These are phyloP conservation scores for Candida taoyuanica DNA, from an alignment of 805 yeast species.

Conservation along the genomic window DNA sequence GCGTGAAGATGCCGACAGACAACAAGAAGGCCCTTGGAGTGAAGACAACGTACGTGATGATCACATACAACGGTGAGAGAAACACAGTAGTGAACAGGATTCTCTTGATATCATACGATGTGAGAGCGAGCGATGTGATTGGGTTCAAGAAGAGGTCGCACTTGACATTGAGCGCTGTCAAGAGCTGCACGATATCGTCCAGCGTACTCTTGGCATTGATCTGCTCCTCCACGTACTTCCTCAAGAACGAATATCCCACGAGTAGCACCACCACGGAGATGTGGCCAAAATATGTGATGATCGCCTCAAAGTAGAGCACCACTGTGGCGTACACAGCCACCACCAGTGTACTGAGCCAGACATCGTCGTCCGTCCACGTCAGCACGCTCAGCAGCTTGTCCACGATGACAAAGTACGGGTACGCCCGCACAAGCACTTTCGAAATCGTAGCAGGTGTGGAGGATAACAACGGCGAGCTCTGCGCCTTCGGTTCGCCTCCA, in stretches of 20 bases:
- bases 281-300: constrained; percentile 82
- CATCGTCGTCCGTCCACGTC: constrained; percentile 90
- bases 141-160: constrained; percentile 78
- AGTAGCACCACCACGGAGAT: constrained; percentile 58
- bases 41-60: constrained; percentile 60
- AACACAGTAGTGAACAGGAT: constrained; percentile 79
- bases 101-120: constrained; percentile 74
- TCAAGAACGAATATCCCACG: constrained; percentile 55
- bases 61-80: constrained; percentile 78
- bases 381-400: constrained; percentile 66
- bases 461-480: constrained; percentile 68
- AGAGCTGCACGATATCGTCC: constrained; percentile 76
- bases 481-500: constrained; percentile 24
- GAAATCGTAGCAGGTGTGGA: constrained; percentile 91
- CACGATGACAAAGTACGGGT: constrained; percentile 75
- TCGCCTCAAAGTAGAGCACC: constrained; percentile 73
- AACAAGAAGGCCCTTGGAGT: constrained; percentile 67
- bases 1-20: constrained; percentile 49
- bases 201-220: constrained; percentile 70
- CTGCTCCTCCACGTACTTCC: constrained; percentile 50
- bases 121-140: constrained; percentile 65
- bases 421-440: constrained; percentile 73
- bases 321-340: constrained; percentile 49
- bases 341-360: constrained; percentile 66
- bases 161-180: constrained; percentile 70